These are phyloP conservation scores for Zea luxurians DNA, from an alignment of 176 grass and related monocot species.

Conservation along the genomic window DNA sequence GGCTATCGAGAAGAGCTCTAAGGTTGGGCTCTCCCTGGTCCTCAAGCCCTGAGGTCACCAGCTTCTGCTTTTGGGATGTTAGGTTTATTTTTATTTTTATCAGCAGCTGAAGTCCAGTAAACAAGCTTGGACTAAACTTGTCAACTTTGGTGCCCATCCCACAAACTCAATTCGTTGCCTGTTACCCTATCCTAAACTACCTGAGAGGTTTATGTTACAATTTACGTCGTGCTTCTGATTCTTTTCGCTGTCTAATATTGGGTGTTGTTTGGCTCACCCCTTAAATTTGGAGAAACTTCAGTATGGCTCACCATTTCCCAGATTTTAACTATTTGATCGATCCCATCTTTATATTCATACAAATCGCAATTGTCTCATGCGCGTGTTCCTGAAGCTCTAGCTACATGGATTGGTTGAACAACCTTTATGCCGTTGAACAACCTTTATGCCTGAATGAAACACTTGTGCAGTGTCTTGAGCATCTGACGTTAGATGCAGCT, in stretches of 20 bases:
- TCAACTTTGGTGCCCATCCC: constrained; percentile 22
- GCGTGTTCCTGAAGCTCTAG: not conserved
- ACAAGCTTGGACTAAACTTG: constrained; percentile 39
- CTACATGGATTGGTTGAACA: not conserved
- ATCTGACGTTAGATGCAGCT: not conserved
- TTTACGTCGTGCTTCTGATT: constrained; percentile 4
- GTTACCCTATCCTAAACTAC: constrained; percentile 18
- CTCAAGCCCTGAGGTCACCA: constrained; percentile 56
- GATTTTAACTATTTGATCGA: not conserved
- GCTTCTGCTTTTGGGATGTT: constrained; percentile 26
- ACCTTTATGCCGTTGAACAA: not conserved
- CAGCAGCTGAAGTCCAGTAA: constrained; percentile 32
- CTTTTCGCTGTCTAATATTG: not conserved
- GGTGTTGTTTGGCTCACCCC: not conserved
- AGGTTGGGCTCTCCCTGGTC: constrained; percentile 58
- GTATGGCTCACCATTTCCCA: not conserved
- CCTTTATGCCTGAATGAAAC: constrained; percentile 48
- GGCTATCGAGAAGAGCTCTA: constrained; percentile 60
- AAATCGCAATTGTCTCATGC: not conserved
- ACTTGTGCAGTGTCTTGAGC: not conserved
- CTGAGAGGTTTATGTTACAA: constrained; percentile 24
- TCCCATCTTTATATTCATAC: not conserved
- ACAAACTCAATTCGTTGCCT: constrained; percentile 22
- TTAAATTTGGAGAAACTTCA: not conserved
- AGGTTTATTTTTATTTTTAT: not conserved